A percentile compares a stretch with the other conserved stretches of the same genome.
Evolutionary conservation across 495 filamentous ascomycete genomes (phyloP).

Genomic region (Talaromyces liani): DNA sequence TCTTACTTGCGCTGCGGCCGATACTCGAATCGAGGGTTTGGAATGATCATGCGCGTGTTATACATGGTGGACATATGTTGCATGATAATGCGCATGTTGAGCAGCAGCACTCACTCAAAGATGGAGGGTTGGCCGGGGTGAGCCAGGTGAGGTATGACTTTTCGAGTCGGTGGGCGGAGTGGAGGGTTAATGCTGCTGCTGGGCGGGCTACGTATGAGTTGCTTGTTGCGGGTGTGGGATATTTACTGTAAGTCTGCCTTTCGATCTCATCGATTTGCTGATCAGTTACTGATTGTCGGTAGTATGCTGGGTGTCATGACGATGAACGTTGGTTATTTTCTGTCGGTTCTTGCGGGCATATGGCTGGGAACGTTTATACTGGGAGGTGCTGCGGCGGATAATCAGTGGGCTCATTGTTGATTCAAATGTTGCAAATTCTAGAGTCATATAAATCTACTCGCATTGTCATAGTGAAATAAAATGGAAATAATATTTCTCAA

Average conservation of each 20-base stretch:
- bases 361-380: conserved; percentile 25
- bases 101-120: conserved; percentile 7
- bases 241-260: conserved; percentile 17
- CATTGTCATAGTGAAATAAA: background rate
- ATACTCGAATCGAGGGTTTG: conserved; percentile 18
- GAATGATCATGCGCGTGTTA: conserved; percentile 12
- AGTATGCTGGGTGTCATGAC: conserved; percentile 29
- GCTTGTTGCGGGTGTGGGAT: conserved; percentile 17
- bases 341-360: conserved; percentile 20
- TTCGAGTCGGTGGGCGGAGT: conserved; percentile 18
- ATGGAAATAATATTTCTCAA: background rate
- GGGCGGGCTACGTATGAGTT: conserved; percentile 19
- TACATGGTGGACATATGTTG: background rate
- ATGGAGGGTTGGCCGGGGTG: conserved; percentile 35
- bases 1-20: conserved; percentile 18
- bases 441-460: background rate
- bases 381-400: conserved; percentile 22
- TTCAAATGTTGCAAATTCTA: background rate
- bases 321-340: conserved; percentile 27
- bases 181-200: conserved; percentile 21
- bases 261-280: background rate
- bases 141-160: conserved; percentile 27
- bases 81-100: background rate
- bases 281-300: background rate
- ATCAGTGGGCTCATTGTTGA: conserved; percentile 18